These are phyloP conservation scores for Calendula officinalis DNA, from an alignment of 129 eudicot genomes.

Conservation along the genomic window DNA sequence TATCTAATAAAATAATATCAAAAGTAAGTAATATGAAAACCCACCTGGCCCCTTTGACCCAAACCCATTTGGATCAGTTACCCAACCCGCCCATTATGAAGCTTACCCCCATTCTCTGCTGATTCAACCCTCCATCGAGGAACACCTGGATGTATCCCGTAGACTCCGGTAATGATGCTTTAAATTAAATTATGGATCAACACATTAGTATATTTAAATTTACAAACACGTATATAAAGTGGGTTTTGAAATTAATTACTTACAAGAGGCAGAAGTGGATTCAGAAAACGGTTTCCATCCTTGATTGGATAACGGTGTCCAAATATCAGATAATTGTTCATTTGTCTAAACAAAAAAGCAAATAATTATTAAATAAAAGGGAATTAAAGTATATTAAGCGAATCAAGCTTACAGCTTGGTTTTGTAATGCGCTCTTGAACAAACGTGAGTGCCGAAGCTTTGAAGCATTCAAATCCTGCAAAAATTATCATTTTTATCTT, in stretches of 20 bases:
- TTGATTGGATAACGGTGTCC: conserved; percentile 79
- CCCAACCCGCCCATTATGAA: neutral
- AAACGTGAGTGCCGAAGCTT: conserved; percentile 70
- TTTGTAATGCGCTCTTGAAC: conserved; percentile 56
- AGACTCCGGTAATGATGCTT: conserved; percentile 68
- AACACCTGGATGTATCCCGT: conserved; percentile 91
- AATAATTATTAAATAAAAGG: neutral
- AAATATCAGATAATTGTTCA: conserved; percentile 60
- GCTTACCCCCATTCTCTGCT: conserved; percentile 98
- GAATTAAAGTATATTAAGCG: conserved; percentile 6
- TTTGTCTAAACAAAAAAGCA: conserved; percentile 41
- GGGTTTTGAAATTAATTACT: conserved; percentile 21
- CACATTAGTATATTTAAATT: conserved; percentile 14
- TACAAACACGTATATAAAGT: neutral
- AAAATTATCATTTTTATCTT: conserved; percentile 2
- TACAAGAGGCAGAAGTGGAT: conserved; percentile 43
- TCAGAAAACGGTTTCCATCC: conserved; percentile 75
- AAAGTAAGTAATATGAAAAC: conserved; percentile 10
- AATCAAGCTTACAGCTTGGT: conserved; percentile 55
- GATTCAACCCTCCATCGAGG: conserved; percentile 97
- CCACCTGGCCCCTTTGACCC: neutral
- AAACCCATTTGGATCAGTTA: neutral
- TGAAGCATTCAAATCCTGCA: conserved; percentile 63
- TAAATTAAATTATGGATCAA: conserved; percentile 16
- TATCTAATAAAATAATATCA: conserved; percentile 45